These are phyloP conservation scores for Xanthoconium purpureum DNA, from an alignment of 768 basidiomycete species.

Conservation along the genomic window DNA sequence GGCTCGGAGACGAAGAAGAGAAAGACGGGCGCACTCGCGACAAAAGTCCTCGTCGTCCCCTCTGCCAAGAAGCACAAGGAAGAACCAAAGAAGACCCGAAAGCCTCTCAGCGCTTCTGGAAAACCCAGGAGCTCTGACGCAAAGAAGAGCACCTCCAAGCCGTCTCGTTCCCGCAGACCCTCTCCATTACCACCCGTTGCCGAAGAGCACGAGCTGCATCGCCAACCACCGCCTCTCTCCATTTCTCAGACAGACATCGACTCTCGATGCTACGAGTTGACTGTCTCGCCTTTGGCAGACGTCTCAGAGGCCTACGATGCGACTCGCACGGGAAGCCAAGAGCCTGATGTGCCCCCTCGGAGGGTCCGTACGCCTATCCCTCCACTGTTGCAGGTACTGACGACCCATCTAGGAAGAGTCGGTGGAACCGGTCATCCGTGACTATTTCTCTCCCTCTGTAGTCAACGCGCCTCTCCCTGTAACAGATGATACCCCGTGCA, in stretches of 20 bases:
- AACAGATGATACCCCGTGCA: conserved; percentile 27
- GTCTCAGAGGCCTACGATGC: conserved; percentile 67
- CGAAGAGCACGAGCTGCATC: conserved; percentile 44
- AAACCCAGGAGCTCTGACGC: conserved; percentile 31
- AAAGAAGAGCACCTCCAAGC: conserved; percentile 39
- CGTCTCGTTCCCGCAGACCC: conserved; percentile 39
- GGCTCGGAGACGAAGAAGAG: conserved; percentile 54
- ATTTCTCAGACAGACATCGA: conserved; percentile 56
- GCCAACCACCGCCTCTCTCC: conserved; percentile 22
- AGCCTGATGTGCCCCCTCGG: conserved; percentile 42
- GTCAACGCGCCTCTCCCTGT: conserved; percentile 28
- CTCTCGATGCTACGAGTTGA: conserved; percentile 77
- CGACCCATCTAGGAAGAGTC: conserved; percentile 44
- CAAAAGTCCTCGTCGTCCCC: conserved; percentile 43
- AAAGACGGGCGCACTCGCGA: conserved; percentile 56
- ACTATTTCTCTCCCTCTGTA: conserved; percentile 41
- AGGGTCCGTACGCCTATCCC: conserved; percentile 40
- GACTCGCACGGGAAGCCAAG: conserved; percentile 34
- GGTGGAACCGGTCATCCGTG: conserved; percentile 54
- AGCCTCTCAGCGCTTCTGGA: conserved; percentile 34
- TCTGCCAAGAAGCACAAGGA: conserved; percentile 44
- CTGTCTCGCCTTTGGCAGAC: conserved; percentile 75
- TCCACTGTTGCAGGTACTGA: neutral
- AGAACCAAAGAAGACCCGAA: conserved; percentile 58
- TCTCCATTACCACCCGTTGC: conserved; percentile 62